phyloP scores from a whole-genome alignment of 2,329 filamentous ascomycete genomes.

The Calonectria henricotiae region DNA sequence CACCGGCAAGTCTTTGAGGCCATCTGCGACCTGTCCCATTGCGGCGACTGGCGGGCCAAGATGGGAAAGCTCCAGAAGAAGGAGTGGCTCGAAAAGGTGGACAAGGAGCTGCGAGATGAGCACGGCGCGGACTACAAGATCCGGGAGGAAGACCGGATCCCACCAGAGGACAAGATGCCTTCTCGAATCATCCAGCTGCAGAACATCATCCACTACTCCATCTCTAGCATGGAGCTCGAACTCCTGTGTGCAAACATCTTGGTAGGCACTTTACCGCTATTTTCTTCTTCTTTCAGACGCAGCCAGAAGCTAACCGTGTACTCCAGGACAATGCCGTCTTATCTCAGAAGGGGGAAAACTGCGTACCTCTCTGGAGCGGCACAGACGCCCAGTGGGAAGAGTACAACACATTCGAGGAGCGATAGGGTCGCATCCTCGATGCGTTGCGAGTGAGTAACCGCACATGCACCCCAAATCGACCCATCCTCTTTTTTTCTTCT shows the following conservation, averaged over 20 bases:
- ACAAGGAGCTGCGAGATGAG: neutral
- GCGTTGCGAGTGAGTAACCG: constrained; percentile 43
- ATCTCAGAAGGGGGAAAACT: constrained; percentile 44
- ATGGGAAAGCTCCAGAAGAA: constrained; percentile 39
- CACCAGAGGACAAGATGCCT: constrained; percentile 40
- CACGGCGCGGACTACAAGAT: constrained; percentile 29
- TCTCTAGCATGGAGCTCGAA: constrained; percentile 49
- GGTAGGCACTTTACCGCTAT: neutral
- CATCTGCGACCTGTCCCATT: constrained; percentile 45
- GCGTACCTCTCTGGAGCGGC: constrained; percentile 47
- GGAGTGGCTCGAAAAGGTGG: constrained; percentile 36
- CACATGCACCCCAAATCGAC: too few species aligned
- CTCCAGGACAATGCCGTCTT: constrained; percentile 41
- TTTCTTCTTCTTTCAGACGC: rapidly evolving
- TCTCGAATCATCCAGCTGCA: constrained; percentile 42
- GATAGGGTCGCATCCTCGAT: constrained; percentile 48
- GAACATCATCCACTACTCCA: constrained; percentile 42
- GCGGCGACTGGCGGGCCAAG: constrained; percentile 43
- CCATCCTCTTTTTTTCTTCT: too few species aligned
- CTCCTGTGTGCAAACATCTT: constrained; percentile 45
- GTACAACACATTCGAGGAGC: constrained; percentile 48
- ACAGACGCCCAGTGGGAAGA: constrained; percentile 49
- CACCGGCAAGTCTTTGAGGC: constrained; percentile 44
- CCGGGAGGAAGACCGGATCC: constrained; percentile 37
- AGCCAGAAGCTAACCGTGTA: neutral